Evolutionary conservation across 2,329 filamentous ascomycete genomes (phyloP), one percentile per base, ranked within the genome.

Genomic region (Fusarium hainanense): DNA sequence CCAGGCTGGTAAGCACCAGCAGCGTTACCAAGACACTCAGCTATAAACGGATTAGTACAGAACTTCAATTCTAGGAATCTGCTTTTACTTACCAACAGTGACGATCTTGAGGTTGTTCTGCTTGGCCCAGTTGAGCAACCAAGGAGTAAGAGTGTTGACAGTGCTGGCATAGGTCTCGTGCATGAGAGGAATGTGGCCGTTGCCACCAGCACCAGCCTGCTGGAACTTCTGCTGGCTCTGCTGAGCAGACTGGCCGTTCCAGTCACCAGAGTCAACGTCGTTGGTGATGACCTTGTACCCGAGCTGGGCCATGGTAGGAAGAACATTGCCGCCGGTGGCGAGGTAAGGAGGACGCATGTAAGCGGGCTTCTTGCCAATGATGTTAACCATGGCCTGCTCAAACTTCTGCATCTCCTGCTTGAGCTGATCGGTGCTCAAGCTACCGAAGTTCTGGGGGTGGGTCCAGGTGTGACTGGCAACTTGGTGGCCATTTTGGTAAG

Each of bases 221-320:
- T 78, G 74, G 78, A 90, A 89, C 69, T 80, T 82, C 70, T 85
- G 78, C 80, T 89, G 81, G 72, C 86, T 85, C 76, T 85, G 83
- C 58, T 78, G 75, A 1, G 86, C 81, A 6, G 82, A 79, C 63
- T 83, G 78, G 54, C 86, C 83, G 73, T 88, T 85, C 82, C 89
- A 90, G 78, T 90, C 88, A 52, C 87, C 85, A 2, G 87, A 84
- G 74, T 90, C 88, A 50, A 90, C 79, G 66, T 90, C 85, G 73
- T 89, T 83, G 71, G 87, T 89, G 72, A 87, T 85, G 73, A 89
- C 83, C 74, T 88, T 87, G 81, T 89, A 89, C 58, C 85, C 85
- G 51, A 89, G 76, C 57, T 78, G 67, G 58, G 73, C 73, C 79
- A 85, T 80, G 16, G 80, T 80, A 20, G 75, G 73, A 49, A 85